Conservation (phyloP, 179 eudicot species). For the Beta lomatogona region DNA sequence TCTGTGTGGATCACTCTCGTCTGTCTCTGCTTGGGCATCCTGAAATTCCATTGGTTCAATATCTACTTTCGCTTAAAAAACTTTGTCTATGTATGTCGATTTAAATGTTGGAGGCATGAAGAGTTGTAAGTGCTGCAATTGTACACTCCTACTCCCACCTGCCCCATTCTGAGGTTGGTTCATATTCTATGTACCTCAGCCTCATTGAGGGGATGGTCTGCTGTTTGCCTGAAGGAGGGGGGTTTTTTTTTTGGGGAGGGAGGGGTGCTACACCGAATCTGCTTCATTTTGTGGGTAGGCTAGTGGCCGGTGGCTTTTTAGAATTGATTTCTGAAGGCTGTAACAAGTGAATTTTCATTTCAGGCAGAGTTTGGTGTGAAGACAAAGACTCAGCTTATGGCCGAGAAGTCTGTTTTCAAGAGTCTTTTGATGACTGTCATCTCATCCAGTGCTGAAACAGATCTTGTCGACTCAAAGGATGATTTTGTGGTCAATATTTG, state of each 20-base stretch:
- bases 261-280: neutral
- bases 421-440: slow-evolving; percentile 87
- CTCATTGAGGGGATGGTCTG: neutral
- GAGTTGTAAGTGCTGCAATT: neutral
- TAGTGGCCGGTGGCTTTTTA: neutral
- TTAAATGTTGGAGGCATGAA: neutral
- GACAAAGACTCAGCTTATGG: slow-evolving; percentile 98
- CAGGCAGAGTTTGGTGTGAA: slow-evolving; percentile 98
- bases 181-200: neutral
- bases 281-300: neutral
- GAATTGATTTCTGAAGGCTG: neutral
- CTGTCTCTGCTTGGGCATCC: neutral
- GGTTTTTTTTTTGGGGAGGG: neutral
- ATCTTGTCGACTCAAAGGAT: slow-evolving; percentile 68
- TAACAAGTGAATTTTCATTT: slow-evolving; percentile 16
- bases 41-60: neutral
- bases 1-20: neutral
- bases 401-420: slow-evolving; percentile 95
- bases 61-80: neutral
- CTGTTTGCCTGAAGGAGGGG: neutral
- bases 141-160: neutral
- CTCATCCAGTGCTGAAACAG: slow-evolving; percentile 90
- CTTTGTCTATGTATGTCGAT: neutral
- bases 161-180: neutral
- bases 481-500: slow-evolving; percentile 80